Percentiles rank a stretch among this genome's conserved stretches.
phyloP scores from a whole-genome alignment of 371 early-diverging fungal genomes.

The Vittaforma corneae region DNA sequence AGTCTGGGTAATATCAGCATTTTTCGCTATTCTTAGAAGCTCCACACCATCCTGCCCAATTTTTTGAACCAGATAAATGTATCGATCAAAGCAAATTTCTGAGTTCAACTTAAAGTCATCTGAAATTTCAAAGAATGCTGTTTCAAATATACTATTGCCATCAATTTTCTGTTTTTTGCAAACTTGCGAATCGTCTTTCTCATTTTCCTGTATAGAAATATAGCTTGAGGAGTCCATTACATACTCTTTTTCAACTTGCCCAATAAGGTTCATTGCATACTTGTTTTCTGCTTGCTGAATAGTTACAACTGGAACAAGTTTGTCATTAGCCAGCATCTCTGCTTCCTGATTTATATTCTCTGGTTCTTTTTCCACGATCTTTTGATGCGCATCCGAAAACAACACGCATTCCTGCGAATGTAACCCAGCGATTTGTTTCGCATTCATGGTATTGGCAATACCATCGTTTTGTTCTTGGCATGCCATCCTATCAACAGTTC shows the following conservation, averaged over 20 bases:
- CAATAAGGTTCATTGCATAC: background rate
- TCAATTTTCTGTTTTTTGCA: background rate
- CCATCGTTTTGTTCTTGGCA: too few species aligned
- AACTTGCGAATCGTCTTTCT: background rate
- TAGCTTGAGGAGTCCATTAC: background rate
- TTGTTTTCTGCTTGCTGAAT: background rate
- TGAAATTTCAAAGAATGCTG: background rate
- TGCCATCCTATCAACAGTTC: too few species aligned
- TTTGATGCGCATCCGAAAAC: too few species aligned
- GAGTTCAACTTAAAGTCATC: too few species aligned
- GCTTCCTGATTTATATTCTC: too few species aligned
- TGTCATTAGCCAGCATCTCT: too few species aligned
- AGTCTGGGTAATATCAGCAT: conserved; percentile 2
- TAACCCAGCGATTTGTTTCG: too few species aligned
- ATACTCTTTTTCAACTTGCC: background rate
- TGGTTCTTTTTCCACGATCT: too few species aligned
- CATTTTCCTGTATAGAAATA: background rate
- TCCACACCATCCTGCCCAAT: background rate
- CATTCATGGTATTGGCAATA: too few species aligned
- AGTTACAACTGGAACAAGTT: too few species aligned
- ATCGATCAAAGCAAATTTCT: background rate
- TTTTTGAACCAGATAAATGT: conserved; percentile 1
- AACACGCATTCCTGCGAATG: too few species aligned
- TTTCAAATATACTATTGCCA: background rate
- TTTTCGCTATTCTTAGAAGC: background rate